Conservation (phyloP, 306 rosid genomes). For the Fragaria ananassa region DNA sequence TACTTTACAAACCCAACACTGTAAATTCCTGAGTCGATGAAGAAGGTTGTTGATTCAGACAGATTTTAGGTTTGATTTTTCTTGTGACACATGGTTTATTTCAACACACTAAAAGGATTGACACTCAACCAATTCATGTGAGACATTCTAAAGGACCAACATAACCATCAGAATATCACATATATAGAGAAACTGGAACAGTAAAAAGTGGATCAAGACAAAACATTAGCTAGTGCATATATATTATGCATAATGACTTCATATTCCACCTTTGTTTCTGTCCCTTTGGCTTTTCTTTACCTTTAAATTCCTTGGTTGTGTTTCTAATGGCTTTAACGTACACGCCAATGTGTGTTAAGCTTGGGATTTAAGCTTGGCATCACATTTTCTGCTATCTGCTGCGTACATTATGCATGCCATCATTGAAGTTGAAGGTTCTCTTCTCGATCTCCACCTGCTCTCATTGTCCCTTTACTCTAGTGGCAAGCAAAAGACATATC, state of each 20-base stretch:
- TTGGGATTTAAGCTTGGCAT: slow-evolving; percentile 52
- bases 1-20: too few relatives aligned
- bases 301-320: slow-evolving; percentile 18
- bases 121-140: neutral
- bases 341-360: slow-evolving; percentile 36
- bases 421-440: slow-evolving; percentile 37
- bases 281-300: slow-evolving; percentile 17
- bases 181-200: neutral
- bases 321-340: slow-evolving; percentile 29
- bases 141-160: neutral
- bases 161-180: neutral
- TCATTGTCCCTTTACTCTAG: slow-evolving; percentile 44
- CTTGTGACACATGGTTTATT: neutral
- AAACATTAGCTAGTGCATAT: slow-evolving; percentile 10
- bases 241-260: slow-evolving; percentile 22
- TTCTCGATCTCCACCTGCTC: slow-evolving; percentile 38
- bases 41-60: neutral
- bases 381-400: slow-evolving; percentile 11
- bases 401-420: slow-evolving; percentile 28
- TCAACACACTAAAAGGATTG: neutral
- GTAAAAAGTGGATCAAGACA: slow-evolving; percentile 22
- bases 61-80: neutral
- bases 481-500: slow-evolving; percentile 58
- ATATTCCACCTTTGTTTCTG: slow-evolving; percentile 28
- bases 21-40: neutral